Percentiles rank a stretch among this genome's conserved stretches.
Conservation (phyloP, 1,139 yeast genomes). For the Nadsonia starkeyi-henricii region DNA sequence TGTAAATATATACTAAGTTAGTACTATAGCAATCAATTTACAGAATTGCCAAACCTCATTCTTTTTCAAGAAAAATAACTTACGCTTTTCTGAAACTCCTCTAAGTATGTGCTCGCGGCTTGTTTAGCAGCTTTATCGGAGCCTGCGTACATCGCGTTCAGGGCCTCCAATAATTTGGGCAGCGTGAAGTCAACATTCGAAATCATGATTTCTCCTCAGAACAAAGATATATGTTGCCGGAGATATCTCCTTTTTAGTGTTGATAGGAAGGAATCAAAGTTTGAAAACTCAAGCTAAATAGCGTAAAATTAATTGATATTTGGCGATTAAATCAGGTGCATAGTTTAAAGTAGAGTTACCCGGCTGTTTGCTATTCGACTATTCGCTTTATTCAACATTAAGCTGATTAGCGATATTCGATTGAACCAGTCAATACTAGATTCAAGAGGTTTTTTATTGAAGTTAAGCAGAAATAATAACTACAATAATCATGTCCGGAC, state of each 20-base stretch:
- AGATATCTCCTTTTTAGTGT: no score
- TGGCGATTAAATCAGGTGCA: background rate
- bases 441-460: conserved; percentile 1
- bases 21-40: no score
- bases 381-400: background rate
- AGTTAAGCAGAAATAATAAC: conserved; percentile 1
- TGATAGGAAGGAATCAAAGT: no score
- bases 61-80: conserved; percentile 10
- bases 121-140: conserved; percentile 39
- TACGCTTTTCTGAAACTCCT: conserved; percentile 64
- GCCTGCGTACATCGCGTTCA: conserved; percentile 47
- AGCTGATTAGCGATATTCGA: conserved; percentile 1
- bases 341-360: background rate
- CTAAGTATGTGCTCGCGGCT: conserved; percentile 53
- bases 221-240: no score
- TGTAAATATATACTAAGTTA: no score
- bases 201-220: background rate
- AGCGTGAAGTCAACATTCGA: background rate
- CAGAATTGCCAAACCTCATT: background rate
- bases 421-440: no score
- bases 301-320: background rate
- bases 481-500: conserved; percentile 15
- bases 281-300: no score
- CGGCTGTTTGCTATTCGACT: background rate
- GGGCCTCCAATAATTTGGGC: conserved; percentile 29